Evolutionary conservation across 2,329 filamentous ascomycete genomes (phyloP), one percentile per base, ranked within the genome.

Genomic region (Aspergillus flavus): DNA sequence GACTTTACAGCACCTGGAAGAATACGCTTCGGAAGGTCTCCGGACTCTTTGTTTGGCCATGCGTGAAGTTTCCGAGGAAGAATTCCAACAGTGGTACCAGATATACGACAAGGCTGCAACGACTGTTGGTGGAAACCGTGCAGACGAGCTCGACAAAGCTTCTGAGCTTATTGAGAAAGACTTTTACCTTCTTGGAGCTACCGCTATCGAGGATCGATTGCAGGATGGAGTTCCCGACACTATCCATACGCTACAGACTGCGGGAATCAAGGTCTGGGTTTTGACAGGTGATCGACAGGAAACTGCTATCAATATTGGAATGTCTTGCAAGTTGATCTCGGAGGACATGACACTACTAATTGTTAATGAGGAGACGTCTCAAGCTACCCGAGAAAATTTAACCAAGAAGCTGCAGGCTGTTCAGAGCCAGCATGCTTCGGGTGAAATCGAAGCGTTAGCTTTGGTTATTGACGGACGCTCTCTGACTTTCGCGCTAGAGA

Each of bases 341-440:
- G 95, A 99, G 79, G 96, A 99, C 72, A 99, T 99, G 95, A 97
- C 95, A 74, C 85, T 99, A 12, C 83, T 99, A 60, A 97, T 99
- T 71, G 86, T 99, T 73, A 99, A 99, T 73, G 95, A 99, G 75
- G 94, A 98, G 71, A 86, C 82, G 56, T 85, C 93, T 16, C 83
- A 85, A 41, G 91, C 88, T 5, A 98, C 95, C 4, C 86, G 92
- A 57, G 91, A 95, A 73, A 98, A 97, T 72, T 83, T 99, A 30
- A 87, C 92, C 69, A 98, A 97, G 84, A 99, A 99, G 76, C 84
- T 96, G 16, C 91, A 96, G 63, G 94, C 94, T 6, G 93, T 99
- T 71, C 87, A 89, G 68, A 95, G 88, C 48, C 94, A 98, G 76
- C 88, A 90, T 32, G 89, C 90, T 16, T 69, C 72, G 36, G 76